Conservation (phyloP, 192 early-diverging fungal genomes). For the Entophlyctis luteolus region DNA sequence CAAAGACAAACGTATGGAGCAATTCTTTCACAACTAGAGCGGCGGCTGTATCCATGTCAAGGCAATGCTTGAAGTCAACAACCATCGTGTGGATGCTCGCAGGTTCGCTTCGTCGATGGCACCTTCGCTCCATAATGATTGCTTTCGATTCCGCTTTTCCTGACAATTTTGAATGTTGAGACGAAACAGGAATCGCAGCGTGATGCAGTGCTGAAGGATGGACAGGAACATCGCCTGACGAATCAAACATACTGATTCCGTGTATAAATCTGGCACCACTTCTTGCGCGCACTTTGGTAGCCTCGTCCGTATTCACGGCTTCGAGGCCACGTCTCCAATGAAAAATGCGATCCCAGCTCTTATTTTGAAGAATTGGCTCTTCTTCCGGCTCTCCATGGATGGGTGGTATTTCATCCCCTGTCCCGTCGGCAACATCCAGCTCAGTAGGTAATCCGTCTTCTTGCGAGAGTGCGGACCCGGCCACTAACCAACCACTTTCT, state of each 20-base stretch:
- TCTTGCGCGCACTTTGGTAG: too few species aligned
- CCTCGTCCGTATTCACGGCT: too few species aligned
- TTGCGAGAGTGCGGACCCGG: too few species aligned
- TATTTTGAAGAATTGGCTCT: too few species aligned
- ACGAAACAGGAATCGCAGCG: not conserved
- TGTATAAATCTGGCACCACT: not conserved
- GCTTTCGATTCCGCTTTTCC: not conserved
- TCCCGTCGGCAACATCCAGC: too few species aligned
- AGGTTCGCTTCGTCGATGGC: not conserved
- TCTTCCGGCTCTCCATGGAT: too few species aligned
- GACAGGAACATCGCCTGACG: conserved; percentile 5
- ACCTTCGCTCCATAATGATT: not conserved
- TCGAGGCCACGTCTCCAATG: not conserved
- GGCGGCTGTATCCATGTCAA: conserved; percentile 32
- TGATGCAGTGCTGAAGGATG: not conserved
- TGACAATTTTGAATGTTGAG: not conserved
- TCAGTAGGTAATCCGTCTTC: too few species aligned
- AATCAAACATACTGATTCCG: conserved; percentile 15
- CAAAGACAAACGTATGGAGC: conserved; percentile 16
- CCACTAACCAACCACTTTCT: too few species aligned
- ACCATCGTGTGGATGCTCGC: conserved; percentile 13
- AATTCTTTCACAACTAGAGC: conserved; percentile 17
- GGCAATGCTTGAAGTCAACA: conserved; percentile 24
- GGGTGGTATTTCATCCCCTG: too few species aligned
- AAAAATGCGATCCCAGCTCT: not conserved